Conservation (phyloP, 2,329 filamentous ascomycete species). For the Colletotrichum cereale region DNA sequence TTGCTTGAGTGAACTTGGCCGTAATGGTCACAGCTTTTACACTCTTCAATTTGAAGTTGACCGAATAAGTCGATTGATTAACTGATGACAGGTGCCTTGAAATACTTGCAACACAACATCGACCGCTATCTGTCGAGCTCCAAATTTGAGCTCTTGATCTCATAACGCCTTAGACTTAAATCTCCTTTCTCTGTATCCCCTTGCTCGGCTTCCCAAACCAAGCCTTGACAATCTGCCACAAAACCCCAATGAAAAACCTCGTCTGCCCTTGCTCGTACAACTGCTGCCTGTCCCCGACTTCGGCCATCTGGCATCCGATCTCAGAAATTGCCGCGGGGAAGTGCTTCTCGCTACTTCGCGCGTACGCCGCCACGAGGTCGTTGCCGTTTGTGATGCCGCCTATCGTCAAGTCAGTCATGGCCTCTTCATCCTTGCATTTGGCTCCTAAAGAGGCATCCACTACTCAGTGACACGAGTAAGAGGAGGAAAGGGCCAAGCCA, state of each 20-base stretch:
- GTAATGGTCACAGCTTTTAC: background rate
- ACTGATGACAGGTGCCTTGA: too few relatives aligned
- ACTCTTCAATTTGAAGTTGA: background rate
- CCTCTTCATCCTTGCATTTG: background rate
- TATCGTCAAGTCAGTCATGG: conserved; percentile 41
- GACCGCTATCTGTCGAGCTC: background rate
- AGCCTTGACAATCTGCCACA: conserved; percentile 55
- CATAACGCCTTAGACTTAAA: background rate
- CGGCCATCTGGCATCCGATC: conserved; percentile 57
- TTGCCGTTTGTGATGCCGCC: conserved; percentile 69
- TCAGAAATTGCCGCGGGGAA: conserved; percentile 60
- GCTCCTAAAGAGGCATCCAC: background rate
- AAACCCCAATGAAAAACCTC: conserved; percentile 49
- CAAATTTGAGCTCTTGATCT: background rate
- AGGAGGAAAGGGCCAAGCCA: background rate
- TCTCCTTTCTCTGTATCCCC: conserved; percentile 13
- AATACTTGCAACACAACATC: background rate
- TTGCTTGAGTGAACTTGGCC: background rate
- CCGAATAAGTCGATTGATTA: background rate
- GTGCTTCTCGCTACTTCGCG: conserved; percentile 54
- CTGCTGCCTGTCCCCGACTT: conserved; percentile 63
- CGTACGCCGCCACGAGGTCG: conserved; percentile 66
- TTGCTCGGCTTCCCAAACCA: conserved; percentile 44
- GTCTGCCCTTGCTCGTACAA: conserved; percentile 55
- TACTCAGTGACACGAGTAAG: background rate